phyloP scores from a whole-genome alignment of 148 eudicot genomes.

The Salicornia ramosissima region DNA sequence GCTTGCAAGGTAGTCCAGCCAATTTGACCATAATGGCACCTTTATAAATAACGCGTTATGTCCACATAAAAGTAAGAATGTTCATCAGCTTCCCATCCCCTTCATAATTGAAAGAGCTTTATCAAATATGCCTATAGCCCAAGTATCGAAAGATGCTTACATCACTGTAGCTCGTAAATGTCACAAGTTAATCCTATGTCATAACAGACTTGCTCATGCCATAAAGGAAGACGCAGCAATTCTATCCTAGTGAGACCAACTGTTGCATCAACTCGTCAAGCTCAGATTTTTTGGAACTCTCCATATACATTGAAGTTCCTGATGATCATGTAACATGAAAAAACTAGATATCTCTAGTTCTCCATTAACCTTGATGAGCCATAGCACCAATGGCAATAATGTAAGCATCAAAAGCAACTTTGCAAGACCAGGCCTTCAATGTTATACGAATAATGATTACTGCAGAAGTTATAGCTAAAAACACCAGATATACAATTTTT shows the following conservation, averaged over 20 bases:
- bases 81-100: neutral
- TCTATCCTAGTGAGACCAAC: neutral
- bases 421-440: neutral
- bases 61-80: neutral
- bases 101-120: neutral
- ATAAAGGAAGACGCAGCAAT: neutral
- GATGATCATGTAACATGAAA: too few species aligned
- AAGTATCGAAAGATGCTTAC: neutral
- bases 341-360: neutral
- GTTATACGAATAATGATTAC: neutral
- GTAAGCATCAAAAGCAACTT: neutral
- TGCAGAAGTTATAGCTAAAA: neutral
- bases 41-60: neutral
- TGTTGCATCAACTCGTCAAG: neutral
- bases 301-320: neutral
- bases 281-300: neutral
- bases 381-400: too few species aligned
- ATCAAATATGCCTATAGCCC: neutral
- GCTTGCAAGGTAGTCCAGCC: neutral
- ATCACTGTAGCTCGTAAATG: neutral
- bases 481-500: neutral
- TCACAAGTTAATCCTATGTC: neutral
- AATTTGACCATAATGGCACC: slow-evolving; percentile 5
- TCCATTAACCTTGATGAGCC: neutral
- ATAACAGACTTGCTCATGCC: neutral